Conservation (phyloP, 371 early-diverging fungal genomes). For the Mortierella sp. region DNA sequence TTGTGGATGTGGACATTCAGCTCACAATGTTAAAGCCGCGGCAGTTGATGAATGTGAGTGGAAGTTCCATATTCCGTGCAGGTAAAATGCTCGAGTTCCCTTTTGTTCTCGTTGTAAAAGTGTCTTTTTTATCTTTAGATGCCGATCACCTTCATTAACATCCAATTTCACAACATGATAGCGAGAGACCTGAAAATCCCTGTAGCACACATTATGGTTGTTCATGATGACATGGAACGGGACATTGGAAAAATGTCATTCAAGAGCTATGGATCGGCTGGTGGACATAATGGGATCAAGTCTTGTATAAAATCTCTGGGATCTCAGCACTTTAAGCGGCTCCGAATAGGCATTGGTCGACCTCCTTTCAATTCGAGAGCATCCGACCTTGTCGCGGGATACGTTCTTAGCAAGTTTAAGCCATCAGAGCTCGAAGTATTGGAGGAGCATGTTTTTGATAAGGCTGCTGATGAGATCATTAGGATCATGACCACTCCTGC, state of each 20-base stretch:
- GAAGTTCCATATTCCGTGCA: constrained; percentile 73
- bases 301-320: constrained; percentile 67
- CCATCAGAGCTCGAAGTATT: constrained; percentile 58
- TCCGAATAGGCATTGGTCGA: constrained; percentile 76
- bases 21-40: constrained; percentile 69
- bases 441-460: constrained; percentile 43
- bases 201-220: constrained; percentile 59
- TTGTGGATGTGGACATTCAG: constrained; percentile 54
- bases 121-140: neutral
- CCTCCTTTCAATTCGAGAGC: constrained; percentile 59
- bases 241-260: constrained; percentile 70
- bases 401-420: constrained; percentile 69
- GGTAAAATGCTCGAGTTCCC: constrained; percentile 51
- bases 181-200: constrained; percentile 57
- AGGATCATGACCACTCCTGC: constrained; percentile 2
- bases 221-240: constrained; percentile 86
- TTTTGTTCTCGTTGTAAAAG: neutral
- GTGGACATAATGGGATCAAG: constrained; percentile 83
- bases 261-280: constrained; percentile 68
- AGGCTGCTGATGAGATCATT: constrained; percentile 41
- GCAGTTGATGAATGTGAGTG: constrained; percentile 78
- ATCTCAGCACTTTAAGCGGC: constrained; percentile 65
- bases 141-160: neutral
- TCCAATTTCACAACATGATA: constrained; percentile 16
- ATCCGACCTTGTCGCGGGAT: constrained; percentile 62